Evolutionary conservation across 306 rosid genomes (phyloP).

Genomic region (Gynostemma pentaphyllum): DNA sequence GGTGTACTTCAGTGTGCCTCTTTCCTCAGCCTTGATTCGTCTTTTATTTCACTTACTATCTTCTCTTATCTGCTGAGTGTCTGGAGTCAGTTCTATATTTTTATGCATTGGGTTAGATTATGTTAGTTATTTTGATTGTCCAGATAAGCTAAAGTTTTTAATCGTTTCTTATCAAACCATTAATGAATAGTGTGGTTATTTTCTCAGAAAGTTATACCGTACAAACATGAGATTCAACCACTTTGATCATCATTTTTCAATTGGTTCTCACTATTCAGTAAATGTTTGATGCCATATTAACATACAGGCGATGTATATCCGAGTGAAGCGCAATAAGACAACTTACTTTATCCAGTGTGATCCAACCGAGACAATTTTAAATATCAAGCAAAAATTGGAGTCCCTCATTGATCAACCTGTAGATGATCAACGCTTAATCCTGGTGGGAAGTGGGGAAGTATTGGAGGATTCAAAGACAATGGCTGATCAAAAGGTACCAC

Average conservation of each 20-base stretch:
- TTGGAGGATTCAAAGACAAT: conserved; percentile 70
- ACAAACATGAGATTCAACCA: not conserved
- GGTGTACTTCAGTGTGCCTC: not conserved
- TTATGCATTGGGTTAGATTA: not conserved
- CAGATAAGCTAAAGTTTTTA: not conserved
- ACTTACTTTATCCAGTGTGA: conserved; percentile 90
- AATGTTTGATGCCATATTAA: not conserved
- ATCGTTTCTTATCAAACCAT: not conserved
- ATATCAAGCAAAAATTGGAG: conserved; percentile 68
- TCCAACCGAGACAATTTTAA: conserved; percentile 67
- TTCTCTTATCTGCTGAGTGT: not conserved
- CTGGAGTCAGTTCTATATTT: not conserved
- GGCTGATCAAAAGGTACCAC: conserved; percentile 74
- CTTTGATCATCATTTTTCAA: not conserved
- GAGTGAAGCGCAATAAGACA: conserved; percentile 68
- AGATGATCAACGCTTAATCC: conserved; percentile 52
- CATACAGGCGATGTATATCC: conserved; percentile 75
- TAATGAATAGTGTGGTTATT: not conserved
- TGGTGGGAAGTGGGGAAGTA: conserved; percentile 51
- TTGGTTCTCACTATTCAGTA: not conserved
- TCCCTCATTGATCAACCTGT: conserved; percentile 52
- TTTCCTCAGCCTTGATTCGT: not conserved
- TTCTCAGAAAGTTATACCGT: not conserved
- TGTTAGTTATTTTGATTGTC: not conserved
- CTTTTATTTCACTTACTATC: not conserved